These are phyloP conservation scores for Thinopyrum elongatum DNA, from an alignment of 176 grass and related monocot genomes.

Conservation along the genomic window DNA sequence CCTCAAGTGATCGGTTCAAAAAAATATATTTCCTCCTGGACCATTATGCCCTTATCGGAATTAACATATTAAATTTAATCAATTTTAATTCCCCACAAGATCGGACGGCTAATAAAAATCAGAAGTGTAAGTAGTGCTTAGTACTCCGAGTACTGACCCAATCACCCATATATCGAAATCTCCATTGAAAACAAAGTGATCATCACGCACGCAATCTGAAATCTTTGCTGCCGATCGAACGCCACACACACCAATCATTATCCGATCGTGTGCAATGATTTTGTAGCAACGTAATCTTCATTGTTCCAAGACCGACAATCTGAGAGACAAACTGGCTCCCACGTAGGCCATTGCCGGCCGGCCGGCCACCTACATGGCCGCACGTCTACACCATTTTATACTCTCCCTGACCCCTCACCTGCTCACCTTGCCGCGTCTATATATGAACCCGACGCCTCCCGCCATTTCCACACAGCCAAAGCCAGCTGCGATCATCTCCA, in stretches of 20 bases:
- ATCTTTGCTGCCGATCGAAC: background rate
- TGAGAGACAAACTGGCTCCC: constrained; percentile 29
- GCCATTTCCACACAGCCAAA: constrained; percentile 1
- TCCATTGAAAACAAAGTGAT: background rate
- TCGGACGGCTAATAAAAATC: too few relatives aligned
- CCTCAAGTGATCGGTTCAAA: too few relatives aligned
- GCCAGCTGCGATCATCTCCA: background rate
- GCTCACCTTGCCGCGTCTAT: background rate
- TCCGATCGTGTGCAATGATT: background rate
- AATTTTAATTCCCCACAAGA: too few relatives aligned
- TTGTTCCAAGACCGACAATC: background rate
- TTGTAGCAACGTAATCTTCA: background rate
- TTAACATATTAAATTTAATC: too few relatives aligned
- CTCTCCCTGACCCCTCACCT: background rate
- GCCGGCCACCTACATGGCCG: constrained; percentile 29
- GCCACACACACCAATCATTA: background rate
- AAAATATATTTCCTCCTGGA: too few relatives aligned
- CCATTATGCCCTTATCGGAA: too few relatives aligned
- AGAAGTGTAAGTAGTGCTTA: too few relatives aligned
- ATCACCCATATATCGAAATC: too few relatives aligned
- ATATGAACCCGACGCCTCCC: constrained; percentile 21
- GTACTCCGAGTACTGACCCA: too few relatives aligned
- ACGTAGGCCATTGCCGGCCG: constrained; percentile 30
- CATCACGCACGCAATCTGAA: background rate
- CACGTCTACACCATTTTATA: constrained; percentile 36